These are phyloP conservation scores for Chlamydomonas reinhardtii DNA, from an alignment of 163 green algal species.

Conservation along the genomic window DNA sequence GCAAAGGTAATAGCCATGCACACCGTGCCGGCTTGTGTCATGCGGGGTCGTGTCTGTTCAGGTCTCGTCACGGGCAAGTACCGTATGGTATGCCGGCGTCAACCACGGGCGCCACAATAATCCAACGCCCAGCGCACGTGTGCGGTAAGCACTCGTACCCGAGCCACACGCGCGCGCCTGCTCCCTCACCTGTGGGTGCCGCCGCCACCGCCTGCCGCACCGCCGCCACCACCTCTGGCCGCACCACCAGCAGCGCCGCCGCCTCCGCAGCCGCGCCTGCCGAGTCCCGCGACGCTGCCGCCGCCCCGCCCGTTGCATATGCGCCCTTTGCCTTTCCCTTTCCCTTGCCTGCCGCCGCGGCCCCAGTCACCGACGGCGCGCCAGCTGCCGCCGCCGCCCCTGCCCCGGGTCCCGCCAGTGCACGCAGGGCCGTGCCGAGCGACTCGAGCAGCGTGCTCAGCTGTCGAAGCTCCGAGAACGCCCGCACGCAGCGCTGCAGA, in stretches of 20 bases:
- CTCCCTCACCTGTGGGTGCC: constrained; percentile 45
- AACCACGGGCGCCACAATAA: too few species aligned
- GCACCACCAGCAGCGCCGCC: constrained; percentile 21
- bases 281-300: neutral
- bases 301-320: too few species aligned
- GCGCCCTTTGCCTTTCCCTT: neutral
- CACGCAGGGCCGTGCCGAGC: constrained; percentile 46
- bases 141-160: too few species aligned
- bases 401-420: neutral
- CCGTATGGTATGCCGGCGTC: too few species aligned
- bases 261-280: neutral
- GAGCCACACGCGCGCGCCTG: too few species aligned
- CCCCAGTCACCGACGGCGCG: neutral
- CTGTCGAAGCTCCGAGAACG: constrained; percentile 72
- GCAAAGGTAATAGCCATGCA: too few species aligned
- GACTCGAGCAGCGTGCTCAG: constrained; percentile 63
- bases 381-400: too few species aligned
- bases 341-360: neutral
- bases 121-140: too few species aligned
- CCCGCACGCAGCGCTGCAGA: constrained; percentile 50
- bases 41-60: too few species aligned
- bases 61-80: too few species aligned
- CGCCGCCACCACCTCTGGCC: constrained; percentile 28
- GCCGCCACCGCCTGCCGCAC: constrained; percentile 9
- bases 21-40: too few species aligned